These are phyloP conservation scores for Candida sojae DNA, from an alignment of 1,139 yeast species.

Conservation along the genomic window DNA sequence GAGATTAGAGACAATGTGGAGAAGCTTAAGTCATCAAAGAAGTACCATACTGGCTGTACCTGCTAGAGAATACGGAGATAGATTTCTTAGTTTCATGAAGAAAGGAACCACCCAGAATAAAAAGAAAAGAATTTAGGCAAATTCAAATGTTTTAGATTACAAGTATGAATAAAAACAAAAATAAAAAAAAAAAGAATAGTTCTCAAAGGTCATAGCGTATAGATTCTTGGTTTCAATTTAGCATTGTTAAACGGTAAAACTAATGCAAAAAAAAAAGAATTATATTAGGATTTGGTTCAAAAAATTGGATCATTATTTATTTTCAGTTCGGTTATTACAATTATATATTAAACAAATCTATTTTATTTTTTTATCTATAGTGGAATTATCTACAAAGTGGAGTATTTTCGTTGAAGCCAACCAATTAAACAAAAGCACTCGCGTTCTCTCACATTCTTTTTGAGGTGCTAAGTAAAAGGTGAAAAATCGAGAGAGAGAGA, in stretches of 20 bases:
- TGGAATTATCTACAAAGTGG: background rate
- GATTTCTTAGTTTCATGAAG: slow-evolving; percentile 75
- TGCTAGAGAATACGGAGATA: slow-evolving; percentile 82
- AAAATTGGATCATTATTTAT: background rate
- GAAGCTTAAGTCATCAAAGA: slow-evolving; percentile 70
- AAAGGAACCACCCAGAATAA: slow-evolving; percentile 26
- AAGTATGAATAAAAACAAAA: background rate
- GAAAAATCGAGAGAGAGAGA: background rate
- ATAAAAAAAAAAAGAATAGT: background rate
- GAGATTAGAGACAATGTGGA: slow-evolving; percentile 82
- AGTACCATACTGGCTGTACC: slow-evolving; percentile 86
- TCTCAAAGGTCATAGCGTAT: background rate
- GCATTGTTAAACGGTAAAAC: background rate
- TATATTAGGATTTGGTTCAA: no score
- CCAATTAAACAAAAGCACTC: background rate
- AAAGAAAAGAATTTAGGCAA: slow-evolving; percentile 3
- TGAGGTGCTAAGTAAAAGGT: no score
- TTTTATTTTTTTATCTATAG: background rate
- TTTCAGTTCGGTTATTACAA: slow-evolving; percentile 1
- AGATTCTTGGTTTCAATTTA: background rate
- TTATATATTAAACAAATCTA: background rate
- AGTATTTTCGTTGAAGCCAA: background rate
- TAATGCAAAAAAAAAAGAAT: background rate
- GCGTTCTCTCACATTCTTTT: no score
- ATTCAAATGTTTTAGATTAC: no score